Evolutionary conservation across 73 alveolate genomes (phyloP).

Genomic region (Symbiodinium pilosum): DNA sequence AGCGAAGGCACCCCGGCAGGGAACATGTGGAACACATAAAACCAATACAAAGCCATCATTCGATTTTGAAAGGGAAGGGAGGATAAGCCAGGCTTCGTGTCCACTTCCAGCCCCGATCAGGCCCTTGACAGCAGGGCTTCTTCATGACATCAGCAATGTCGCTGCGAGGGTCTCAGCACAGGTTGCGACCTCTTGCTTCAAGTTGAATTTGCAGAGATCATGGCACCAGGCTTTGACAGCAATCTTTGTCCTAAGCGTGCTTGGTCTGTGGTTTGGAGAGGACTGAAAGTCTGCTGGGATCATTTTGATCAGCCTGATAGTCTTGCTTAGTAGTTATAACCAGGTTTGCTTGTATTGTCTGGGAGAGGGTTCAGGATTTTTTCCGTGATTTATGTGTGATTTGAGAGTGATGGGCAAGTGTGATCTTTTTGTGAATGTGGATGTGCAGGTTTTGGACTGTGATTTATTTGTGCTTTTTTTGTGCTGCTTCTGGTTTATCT

Average conservation of each 20-base stretch:
- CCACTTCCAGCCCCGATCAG: neutral
- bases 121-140: slow-evolving; percentile 64
- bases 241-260: slow-evolving; percentile 35
- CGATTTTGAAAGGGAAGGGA: neutral
- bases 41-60: too few relatives aligned
- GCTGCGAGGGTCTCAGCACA: neutral
- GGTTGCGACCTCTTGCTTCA: neutral
- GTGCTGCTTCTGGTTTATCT: too few relatives aligned
- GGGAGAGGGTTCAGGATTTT: too few relatives aligned
- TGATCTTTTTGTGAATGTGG: too few relatives aligned
- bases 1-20: neutral
- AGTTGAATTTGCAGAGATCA: neutral
- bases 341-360: too few relatives aligned
- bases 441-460: too few relatives aligned
- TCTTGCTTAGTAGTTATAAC: too few relatives aligned
- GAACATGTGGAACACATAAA: neutral
- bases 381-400: too few relatives aligned
- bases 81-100: neutral
- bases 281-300: neutral
- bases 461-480: too few relatives aligned
- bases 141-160: slow-evolving; percentile 42
- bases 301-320: too few relatives aligned
- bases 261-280: slow-evolving; percentile 24
- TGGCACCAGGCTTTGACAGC: slow-evolving; percentile 21
- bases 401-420: too few relatives aligned